Conservation (phyloP, 1,284 basidiomycete genomes). For the Cryptococcus maquisensis region DNA sequence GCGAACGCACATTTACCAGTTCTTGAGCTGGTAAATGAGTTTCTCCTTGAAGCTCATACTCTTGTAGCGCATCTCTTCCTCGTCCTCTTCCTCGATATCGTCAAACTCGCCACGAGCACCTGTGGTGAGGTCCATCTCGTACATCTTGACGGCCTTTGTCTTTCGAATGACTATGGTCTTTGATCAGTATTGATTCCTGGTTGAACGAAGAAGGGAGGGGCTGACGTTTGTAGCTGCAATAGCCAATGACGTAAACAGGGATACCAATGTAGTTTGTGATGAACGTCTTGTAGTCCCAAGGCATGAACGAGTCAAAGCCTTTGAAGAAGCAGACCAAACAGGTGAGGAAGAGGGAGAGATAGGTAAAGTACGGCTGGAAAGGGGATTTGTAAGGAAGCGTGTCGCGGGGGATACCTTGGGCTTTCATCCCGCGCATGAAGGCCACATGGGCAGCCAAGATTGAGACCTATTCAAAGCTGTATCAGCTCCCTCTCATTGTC, state of each 20-base stretch:
- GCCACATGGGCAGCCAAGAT: conserved; percentile 65
- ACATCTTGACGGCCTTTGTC: conserved; percentile 55
- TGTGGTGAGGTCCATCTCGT: conserved; percentile 61
- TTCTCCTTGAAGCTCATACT: conserved; percentile 36
- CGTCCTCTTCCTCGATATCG: conserved; percentile 56
- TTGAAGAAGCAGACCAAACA: conserved; percentile 63
- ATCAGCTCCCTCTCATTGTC: background rate
- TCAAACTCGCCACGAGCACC: conserved; percentile 62
- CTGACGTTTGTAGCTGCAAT: conserved; percentile 57
- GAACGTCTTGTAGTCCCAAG: conserved; percentile 58
- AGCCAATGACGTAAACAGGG: conserved; percentile 57
- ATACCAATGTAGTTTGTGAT: conserved; percentile 54
- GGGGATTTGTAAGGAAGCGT: conserved; percentile 63
- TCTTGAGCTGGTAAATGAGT: conserved; percentile 35
- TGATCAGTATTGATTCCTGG: background rate
- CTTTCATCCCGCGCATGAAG: conserved; percentile 66
- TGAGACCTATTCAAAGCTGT: conserved; percentile 51
- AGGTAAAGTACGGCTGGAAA: conserved; percentile 39
- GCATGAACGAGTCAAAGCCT: conserved; percentile 62
- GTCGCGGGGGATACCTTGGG: conserved; percentile 62
- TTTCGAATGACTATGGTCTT: conserved; percentile 48
- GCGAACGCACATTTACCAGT: conserved; percentile 33
- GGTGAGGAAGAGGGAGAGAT: conserved; percentile 58
- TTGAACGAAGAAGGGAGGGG: background rate
- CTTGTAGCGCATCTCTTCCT: conserved; percentile 30